These are phyloP conservation scores for Marsdenia floribunda DNA, from an alignment of 257 asterid genomes.

Conservation along the genomic window DNA sequence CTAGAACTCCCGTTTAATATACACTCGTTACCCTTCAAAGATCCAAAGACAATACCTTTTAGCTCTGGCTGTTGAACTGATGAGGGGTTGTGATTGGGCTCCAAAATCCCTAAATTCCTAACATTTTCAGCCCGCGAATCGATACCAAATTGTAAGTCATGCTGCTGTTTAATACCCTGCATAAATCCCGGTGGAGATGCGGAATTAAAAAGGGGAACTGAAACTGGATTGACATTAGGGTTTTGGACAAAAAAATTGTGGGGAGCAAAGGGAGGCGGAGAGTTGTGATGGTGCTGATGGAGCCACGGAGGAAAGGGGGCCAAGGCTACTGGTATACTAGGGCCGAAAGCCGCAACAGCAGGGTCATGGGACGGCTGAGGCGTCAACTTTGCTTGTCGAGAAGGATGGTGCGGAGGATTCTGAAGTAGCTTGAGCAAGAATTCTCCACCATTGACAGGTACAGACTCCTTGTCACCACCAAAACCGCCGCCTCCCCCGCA, in stretches of 20 bases:
- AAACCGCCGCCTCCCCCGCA: conserved; percentile 21
- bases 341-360: conserved; percentile 80
- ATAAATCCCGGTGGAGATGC: conserved; percentile 30
- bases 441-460: conserved; percentile 60
- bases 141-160: conserved; percentile 25
- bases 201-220: conserved; percentile 11
- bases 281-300: conserved; percentile 19
- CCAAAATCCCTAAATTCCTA: conserved; percentile 28
- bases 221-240: conserved; percentile 33
- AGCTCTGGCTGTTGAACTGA: conserved; percentile 32
- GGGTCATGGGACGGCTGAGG: conserved; percentile 53
- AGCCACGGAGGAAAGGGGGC: conserved; percentile 26
- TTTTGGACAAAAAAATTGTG: conserved; percentile 55
- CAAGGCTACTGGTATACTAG: conserved; percentile 26
- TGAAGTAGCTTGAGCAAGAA: conserved; percentile 74
- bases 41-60: conserved; percentile 51
- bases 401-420: conserved; percentile 29
- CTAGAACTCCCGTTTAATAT: conserved; percentile 14
- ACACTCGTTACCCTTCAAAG: conserved; percentile 32
- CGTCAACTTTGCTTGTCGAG: conserved; percentile 19
- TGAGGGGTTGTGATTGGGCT: conserved; percentile 15
- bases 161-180: conserved; percentile 28
- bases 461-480: conserved; percentile 35
- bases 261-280: conserved; percentile 48
- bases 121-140: conserved; percentile 19